phyloP scores from a whole-genome alignment of 345 rosid species.

The Excoecaria cochinchinensis region DNA sequence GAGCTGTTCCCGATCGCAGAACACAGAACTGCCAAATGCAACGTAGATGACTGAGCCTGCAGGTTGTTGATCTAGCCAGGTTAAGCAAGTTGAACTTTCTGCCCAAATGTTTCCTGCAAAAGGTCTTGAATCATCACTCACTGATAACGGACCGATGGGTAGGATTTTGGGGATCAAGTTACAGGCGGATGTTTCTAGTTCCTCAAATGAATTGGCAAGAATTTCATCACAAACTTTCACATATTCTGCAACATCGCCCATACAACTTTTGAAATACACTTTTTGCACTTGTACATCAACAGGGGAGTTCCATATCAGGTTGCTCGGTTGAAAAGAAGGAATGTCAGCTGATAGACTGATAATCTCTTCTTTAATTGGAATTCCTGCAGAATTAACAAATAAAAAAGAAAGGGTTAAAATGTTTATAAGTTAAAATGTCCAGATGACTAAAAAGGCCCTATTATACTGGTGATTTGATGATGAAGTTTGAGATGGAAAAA shows the following conservation, averaged over 20 bases:
- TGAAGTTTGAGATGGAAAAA: not conserved
- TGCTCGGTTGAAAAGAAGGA: slow-evolving; percentile 17
- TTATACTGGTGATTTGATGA: no score
- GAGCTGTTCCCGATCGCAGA: slow-evolving; percentile 29
- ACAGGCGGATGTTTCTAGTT: slow-evolving; percentile 26
- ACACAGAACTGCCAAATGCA: slow-evolving; percentile 42
- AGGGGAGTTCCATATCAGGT: slow-evolving; percentile 25
- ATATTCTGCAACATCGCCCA: not conserved
- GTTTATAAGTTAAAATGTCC: not conserved
- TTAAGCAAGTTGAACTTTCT: slow-evolving; percentile 34
- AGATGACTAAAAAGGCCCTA: no score
- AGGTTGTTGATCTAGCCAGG: slow-evolving; percentile 48
- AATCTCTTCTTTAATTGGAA: slow-evolving; percentile 6
- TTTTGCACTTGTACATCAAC: not conserved
- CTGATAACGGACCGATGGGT: slow-evolving; percentile 38
- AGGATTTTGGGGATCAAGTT: slow-evolving; percentile 20
- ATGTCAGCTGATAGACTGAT: slow-evolving; percentile 17
- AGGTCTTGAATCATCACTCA: not conserved
- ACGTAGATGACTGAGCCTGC: slow-evolving; percentile 40
- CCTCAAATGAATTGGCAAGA: slow-evolving; percentile 29
- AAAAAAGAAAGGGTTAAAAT: not conserved
- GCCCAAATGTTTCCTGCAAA: slow-evolving; percentile 26
- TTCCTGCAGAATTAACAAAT: slow-evolving; percentile 21
- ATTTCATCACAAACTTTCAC: slow-evolving; percentile 17
- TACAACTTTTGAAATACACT: not conserved